A percentile compares a stretch with the other conserved stretches of the same genome.
phyloP scores from a whole-genome alignment of 139 green algal species.

The Picochlorum costavermella region DNA sequence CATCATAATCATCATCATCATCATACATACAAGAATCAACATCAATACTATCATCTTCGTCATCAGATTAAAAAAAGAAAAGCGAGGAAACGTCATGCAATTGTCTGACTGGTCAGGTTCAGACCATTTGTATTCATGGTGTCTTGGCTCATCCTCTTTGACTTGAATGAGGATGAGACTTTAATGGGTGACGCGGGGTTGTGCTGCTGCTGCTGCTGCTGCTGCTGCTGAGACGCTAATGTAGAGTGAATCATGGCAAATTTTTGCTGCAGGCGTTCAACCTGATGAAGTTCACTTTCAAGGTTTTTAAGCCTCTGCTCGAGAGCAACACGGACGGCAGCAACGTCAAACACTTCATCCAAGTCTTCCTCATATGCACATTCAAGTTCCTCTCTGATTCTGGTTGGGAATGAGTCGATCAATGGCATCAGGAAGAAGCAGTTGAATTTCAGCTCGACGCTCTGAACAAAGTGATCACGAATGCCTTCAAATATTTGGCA shows the following conservation, averaged over 20 bases:
- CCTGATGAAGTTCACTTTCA: slow-evolving; percentile 59
- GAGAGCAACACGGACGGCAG: slow-evolving; percentile 50
- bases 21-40: no score
- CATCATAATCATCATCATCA: no score
- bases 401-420: slow-evolving; percentile 75
- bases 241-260: slow-evolving; percentile 82
- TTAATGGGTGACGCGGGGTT: neutral
- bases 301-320: slow-evolving; percentile 52
- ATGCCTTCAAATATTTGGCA: slow-evolving; percentile 83
- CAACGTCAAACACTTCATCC: slow-evolving; percentile 84
- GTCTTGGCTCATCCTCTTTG: no score
- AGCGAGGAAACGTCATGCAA: no score
- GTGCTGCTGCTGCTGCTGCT: neutral
- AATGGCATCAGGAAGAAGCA: slow-evolving; percentile 98
- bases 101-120: no score
- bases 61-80: no score
- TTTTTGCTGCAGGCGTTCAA: slow-evolving; percentile 81
- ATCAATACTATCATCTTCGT: no score
- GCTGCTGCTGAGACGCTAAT: slow-evolving; percentile 48
- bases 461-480: slow-evolving; percentile 80
- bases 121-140: no score
- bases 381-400: slow-evolving; percentile 80
- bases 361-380: slow-evolving; percentile 70
- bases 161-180: neutral
- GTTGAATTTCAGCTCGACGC: slow-evolving; percentile 91